phyloP scores from a whole-genome alignment of 371 early-diverging fungal species.

The Mortierella sp. region DNA sequence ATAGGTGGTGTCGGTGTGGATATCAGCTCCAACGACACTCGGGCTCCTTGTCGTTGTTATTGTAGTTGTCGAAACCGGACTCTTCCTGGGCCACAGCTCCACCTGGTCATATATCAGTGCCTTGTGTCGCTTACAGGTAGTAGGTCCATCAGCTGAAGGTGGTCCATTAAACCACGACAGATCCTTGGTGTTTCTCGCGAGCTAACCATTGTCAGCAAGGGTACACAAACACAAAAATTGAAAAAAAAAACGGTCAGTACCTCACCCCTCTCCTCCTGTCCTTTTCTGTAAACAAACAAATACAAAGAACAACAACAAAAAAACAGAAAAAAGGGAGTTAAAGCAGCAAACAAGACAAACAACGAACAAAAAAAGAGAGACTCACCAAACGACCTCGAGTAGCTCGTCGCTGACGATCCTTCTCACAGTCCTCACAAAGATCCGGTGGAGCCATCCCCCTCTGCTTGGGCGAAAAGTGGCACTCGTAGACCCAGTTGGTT shows the following conservation, averaged over 20 bases:
- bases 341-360: neutral
- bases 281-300: too few species aligned
- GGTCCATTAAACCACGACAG: neutral
- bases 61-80: neutral
- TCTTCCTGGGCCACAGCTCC: neutral
- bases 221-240: neutral
- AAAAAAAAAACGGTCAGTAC: neutral
- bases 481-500: conserved; percentile 1
- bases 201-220: neutral
- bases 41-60: neutral
- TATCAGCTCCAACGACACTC: neutral
- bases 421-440: neutral
- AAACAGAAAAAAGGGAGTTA: too few species aligned
- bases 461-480: neutral
- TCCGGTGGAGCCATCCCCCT: neutral
- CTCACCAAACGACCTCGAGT: neutral
- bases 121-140: neutral
- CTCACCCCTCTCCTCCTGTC: too few species aligned
- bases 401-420: neutral
- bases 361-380: neutral
- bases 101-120: neutral
- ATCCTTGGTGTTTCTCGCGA: neutral
- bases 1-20: neutral
- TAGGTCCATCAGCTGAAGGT: neutral
- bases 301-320: neutral